Evolutionary conservation across 495 filamentous ascomycete genomes (phyloP), one percentile per base, ranked within the genome.

Genomic region (Daldinia bambusicola): DNA sequence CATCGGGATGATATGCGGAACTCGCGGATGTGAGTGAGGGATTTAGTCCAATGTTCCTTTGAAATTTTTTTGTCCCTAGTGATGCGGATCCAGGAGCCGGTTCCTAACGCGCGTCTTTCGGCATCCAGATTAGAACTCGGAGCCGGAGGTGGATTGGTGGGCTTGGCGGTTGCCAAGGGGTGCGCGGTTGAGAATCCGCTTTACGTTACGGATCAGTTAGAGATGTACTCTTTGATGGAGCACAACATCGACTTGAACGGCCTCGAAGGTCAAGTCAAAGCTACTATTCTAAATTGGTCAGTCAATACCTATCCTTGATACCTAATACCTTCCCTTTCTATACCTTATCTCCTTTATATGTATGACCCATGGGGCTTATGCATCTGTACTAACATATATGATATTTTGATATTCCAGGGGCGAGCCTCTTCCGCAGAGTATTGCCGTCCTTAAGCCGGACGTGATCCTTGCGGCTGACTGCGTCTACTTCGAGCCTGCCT

Each of bases 401-500:
- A 41, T 53, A 48, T 55, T 61, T 32, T 30, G 37, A 16, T 16
- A 31, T 41, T 13, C 26, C 66, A 89, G 87, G 88, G 85, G 86
- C 63, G 81, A 88, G 61, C 82, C 87, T 43, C 82, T 84, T 52
- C 84, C 82, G 22, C 66, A 75, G 51, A 82, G 80, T 62, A 84
- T 84, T 22, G 55, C 78, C 41, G 76, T 75, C 34, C 70, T 77
- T 51, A 84, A 86, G 65, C 91, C 93, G 12, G 89, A 95, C 67
- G 83, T 95, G 45, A 88, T 99, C 62, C 86, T 99, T 10, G 95
- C 95, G 10, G 95, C 94, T 6, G 95, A 99, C 78, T 98, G 95
- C 82, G 93, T 97, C 55, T 99, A 98, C 84, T 96, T 96, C 74
- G 95, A 99, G 78, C 93, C 95, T 3, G 91, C 94, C 2, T 98